Evolutionary conservation across 306 rosid genomes (phyloP).

Genomic region (Quercus gilva): DNA sequence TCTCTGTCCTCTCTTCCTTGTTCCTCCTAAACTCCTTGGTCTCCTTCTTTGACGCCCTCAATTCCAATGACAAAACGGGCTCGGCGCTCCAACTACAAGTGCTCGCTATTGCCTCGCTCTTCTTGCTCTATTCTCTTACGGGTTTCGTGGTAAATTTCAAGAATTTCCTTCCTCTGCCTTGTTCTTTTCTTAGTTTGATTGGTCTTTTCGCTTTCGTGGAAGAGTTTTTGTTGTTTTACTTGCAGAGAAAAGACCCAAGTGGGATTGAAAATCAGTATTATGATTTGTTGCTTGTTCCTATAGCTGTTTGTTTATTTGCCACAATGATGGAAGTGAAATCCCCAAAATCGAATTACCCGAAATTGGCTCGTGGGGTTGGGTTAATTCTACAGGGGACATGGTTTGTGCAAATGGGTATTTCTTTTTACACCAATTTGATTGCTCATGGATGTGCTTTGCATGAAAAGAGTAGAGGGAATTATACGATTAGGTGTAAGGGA

Average conservation of each 20-base stretch:
- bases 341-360: slow-evolving; percentile 38
- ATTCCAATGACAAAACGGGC: slow-evolving; percentile 59
- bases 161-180: slow-evolving; percentile 30
- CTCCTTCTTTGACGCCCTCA: slow-evolving; percentile 49
- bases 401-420: slow-evolving; percentile 77
- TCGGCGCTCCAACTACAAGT: slow-evolving; percentile 62
- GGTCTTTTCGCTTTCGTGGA: slow-evolving; percentile 60
- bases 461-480: slow-evolving; percentile 67
- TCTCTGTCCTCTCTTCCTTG: slow-evolving; percentile 38
- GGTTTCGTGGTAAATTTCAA: slow-evolving; percentile 31
- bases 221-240: slow-evolving; percentile 73
- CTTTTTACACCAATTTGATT: slow-evolving; percentile 54
- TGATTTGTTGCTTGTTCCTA: slow-evolving; percentile 67
- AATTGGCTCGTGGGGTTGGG: slow-evolving; percentile 65
- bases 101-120: slow-evolving; percentile 46
- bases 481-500: slow-evolving; percentile 65
- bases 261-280: slow-evolving; percentile 81
- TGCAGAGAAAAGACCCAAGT: slow-evolving; percentile 63
- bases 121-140: slow-evolving; percentile 54
- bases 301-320: slow-evolving; percentile 50
- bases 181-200: slow-evolving; percentile 35
- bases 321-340: slow-evolving; percentile 44
- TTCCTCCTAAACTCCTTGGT: slow-evolving; percentile 46
- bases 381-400: slow-evolving; percentile 73
- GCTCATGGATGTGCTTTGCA: slow-evolving; percentile 64